phyloP scores from a whole-genome alignment of 2,329 filamentous ascomycete genomes.

The Penicillium capsulatum region DNA sequence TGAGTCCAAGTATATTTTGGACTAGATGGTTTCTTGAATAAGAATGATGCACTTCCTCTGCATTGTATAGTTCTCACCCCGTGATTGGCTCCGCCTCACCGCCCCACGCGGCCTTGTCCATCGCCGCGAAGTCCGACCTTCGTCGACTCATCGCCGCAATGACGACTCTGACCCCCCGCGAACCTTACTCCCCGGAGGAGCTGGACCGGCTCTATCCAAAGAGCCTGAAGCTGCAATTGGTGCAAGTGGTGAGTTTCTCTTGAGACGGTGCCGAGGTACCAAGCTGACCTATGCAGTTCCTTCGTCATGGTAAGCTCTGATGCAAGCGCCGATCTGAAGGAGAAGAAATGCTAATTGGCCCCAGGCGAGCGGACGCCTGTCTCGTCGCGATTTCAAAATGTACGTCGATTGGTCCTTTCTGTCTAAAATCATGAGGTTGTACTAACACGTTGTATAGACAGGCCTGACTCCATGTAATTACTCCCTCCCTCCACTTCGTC shows the following conservation, averaged over 20 bases:
- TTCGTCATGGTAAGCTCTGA: constrained; percentile 63
- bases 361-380: constrained; percentile 74
- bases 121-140: constrained; percentile 3
- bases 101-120: constrained; percentile 13
- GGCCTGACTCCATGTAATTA: constrained; percentile 47
- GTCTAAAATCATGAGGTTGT: too few relatives aligned
- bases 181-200: constrained; percentile 76
- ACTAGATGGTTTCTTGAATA: too few relatives aligned
- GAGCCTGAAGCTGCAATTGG: constrained; percentile 74
- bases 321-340: constrained; percentile 3
- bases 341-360: constrained; percentile 5
- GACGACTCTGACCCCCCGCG: constrained; percentile 71
- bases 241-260: constrained; percentile 64
- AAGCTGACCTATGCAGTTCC: constrained; percentile 45
- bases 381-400: constrained; percentile 79
- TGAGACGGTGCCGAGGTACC: not conserved
- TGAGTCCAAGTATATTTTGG: too few relatives aligned
- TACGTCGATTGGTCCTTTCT: constrained; percentile 31
- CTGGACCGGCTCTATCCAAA: constrained; percentile 75
- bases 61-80: not conserved
- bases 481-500: constrained; percentile 1
- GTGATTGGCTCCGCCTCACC: constrained; percentile 13
- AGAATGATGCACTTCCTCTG: too few relatives aligned
- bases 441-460: constrained; percentile 34
- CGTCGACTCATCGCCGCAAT: constrained; percentile 47